Evolutionary conservation across 2,329 filamentous ascomycete species (phyloP).

Genomic region (Ceratocystis ficicola): DNA sequence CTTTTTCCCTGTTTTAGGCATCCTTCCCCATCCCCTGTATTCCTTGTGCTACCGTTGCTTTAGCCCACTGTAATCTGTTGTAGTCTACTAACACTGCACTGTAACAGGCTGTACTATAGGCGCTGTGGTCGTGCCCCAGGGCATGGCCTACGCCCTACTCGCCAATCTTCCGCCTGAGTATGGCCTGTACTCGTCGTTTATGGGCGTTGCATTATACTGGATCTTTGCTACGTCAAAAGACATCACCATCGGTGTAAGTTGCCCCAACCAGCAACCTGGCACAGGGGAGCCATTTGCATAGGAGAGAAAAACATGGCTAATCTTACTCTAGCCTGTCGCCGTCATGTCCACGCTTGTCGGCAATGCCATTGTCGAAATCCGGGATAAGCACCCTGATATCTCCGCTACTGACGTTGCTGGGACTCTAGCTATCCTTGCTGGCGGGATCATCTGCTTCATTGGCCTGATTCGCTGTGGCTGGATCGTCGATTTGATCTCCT

Average conservation of each 20-base stretch:
- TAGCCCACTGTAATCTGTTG: not conserved
- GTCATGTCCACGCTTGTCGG: slow-evolving; percentile 89
- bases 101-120: slow-evolving; percentile 35
- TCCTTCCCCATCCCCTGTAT: not conserved
- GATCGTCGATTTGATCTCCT: slow-evolving; percentile 85
- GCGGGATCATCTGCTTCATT: slow-evolving; percentile 63
- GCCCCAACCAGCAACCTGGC: not conserved
- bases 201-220: slow-evolving; percentile 92
- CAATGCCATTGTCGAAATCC: slow-evolving; percentile 58
- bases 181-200: slow-evolving; percentile 65
- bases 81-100: not conserved
- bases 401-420: slow-evolving; percentile 59
- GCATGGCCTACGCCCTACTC: slow-evolving; percentile 42
- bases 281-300: slow-evolving; percentile 10
- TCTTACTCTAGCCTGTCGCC: slow-evolving; percentile 58
- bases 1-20: not conserved
- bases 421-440: slow-evolving; percentile 63
- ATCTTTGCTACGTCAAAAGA: slow-evolving; percentile 97
- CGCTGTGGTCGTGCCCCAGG: slow-evolving; percentile 43
- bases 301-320: not conserved
- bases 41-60: not conserved
- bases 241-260: slow-evolving; percentile 81
- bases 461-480: slow-evolving; percentile 73
- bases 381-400: slow-evolving; percentile 44
- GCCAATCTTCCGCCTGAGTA: slow-evolving; percentile 39